These are phyloP conservation scores for Globisporangium nagaii DNA, from an alignment of 352 stramenopile species.

Conservation along the genomic window DNA sequence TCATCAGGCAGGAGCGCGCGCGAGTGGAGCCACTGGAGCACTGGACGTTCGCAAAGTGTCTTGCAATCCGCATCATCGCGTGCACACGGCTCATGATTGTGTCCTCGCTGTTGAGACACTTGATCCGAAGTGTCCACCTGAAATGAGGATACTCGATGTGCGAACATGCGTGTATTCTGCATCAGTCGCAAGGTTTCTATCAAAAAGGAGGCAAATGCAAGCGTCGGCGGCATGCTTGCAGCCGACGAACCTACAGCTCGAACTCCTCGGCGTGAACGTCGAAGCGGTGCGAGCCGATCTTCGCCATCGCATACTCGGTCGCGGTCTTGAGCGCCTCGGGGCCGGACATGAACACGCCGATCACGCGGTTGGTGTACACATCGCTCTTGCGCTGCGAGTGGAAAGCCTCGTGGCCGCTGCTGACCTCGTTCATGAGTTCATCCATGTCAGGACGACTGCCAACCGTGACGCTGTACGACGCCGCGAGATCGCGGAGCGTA, in stretches of 20 bases:
- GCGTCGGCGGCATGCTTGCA: no score
- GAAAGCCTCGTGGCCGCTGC: constrained; percentile 8
- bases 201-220: no score
- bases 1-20: no score
- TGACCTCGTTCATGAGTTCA: constrained; percentile 22
- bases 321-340: constrained; percentile 7
- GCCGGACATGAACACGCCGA: constrained; percentile 10
- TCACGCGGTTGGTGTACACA: neutral
- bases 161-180: no score
- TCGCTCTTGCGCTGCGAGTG: neutral
- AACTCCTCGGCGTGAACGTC: neutral
- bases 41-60: no score
- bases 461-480: constrained; percentile 17
- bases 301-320: constrained; percentile 6
- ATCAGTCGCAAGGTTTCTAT: no score
- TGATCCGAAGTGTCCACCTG: no score
- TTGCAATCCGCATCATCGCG: no score
- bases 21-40: no score
- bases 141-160: no score
- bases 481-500: constrained; percentile 24
- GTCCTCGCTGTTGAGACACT: no score
- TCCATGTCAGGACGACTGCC: constrained; percentile 28
- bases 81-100: no score
- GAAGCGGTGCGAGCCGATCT: neutral
- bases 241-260: neutral